phyloP scores from a whole-genome alignment of 805 yeast species.

The Candida wancherniae region DNA sequence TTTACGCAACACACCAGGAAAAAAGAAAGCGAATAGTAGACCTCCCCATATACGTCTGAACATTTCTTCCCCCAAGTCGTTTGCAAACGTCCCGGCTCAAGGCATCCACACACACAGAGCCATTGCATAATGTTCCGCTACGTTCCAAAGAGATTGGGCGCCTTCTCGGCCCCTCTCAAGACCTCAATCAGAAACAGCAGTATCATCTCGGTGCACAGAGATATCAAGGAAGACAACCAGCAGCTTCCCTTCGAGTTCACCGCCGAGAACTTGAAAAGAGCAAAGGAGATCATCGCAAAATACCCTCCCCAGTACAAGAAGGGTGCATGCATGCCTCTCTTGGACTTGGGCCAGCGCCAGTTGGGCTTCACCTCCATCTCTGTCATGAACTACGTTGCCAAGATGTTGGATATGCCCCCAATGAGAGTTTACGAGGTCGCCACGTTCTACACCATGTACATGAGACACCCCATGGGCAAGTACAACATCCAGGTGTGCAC shows the following conservation, averaged over 20 bases:
- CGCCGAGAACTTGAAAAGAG: conserved; percentile 58
- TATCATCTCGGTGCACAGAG: conserved; percentile 63
- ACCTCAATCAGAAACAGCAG: conserved; percentile 29
- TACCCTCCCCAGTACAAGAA: conserved; percentile 85
- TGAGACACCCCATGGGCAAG: conserved; percentile 81
- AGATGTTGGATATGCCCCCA: conserved; percentile 81
- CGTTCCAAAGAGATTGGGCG: conserved; percentile 13
- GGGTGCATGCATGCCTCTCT: conserved; percentile 82
- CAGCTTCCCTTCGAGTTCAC: conserved; percentile 68
- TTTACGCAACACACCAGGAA: conserved; percentile 12
- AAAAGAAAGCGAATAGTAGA: not conserved
- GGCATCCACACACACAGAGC: not conserved
- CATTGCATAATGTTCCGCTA: conserved; percentile 21
- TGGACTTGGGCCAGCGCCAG: conserved; percentile 85
- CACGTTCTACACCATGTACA: conserved; percentile 87
- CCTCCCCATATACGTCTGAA: not conserved
- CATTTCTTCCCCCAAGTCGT: too few species aligned
- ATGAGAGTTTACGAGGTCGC: conserved; percentile 94
- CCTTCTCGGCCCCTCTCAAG: conserved; percentile 8
- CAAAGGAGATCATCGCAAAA: conserved; percentile 69
- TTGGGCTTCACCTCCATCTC: conserved; percentile 79
- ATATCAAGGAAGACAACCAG: conserved; percentile 63
- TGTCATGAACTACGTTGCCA: conserved; percentile 88
- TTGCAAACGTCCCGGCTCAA: too few species aligned
- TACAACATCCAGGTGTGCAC: conserved; percentile 82